phyloP scores from a whole-genome alignment of 805 yeast genomes.

The Lachancea nothofagi region DNA sequence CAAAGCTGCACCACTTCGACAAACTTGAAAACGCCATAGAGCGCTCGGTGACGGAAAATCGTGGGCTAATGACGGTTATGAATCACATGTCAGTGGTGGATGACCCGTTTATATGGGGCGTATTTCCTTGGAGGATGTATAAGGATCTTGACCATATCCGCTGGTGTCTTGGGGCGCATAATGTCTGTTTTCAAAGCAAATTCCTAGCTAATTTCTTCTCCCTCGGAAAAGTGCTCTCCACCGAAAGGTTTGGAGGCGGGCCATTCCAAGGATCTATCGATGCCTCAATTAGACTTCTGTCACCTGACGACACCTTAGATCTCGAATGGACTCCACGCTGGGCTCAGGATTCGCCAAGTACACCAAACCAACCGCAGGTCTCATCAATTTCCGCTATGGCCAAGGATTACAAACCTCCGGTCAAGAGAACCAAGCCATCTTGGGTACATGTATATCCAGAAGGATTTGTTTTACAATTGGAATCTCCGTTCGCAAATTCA shows the following conservation, averaged over 20 bases:
- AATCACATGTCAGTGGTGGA: constrained; percentile 90
- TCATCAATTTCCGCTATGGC: not conserved
- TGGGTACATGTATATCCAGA: constrained; percentile 97
- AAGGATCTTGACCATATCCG: constrained; percentile 61
- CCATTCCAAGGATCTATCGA: constrained; percentile 89
- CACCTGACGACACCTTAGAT: constrained; percentile 62
- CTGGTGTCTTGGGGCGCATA: constrained; percentile 94
- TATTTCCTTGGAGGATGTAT: constrained; percentile 67
- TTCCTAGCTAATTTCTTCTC: constrained; percentile 60
- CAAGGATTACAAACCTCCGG: constrained; percentile 43
- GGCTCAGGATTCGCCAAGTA: constrained; percentile 3
- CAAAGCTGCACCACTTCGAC: constrained; percentile 56
- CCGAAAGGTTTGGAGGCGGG: constrained; percentile 85
- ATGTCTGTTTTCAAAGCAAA: constrained; percentile 69
- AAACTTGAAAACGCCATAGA: constrained; percentile 58
- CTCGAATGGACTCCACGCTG: constrained; percentile 37
- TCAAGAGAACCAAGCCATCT: constrained; percentile 57
- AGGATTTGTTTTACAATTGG: constrained; percentile 82
- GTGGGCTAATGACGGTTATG: constrained; percentile 82
- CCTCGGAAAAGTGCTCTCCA: constrained; percentile 81
- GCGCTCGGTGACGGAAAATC: constrained; percentile 57
- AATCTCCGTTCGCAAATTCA: constrained; percentile 74
- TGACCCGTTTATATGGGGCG: constrained; percentile 88
- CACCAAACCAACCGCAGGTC: not conserved
- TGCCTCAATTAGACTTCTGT: constrained; percentile 72